These are phyloP conservation scores for Botryotinia convoluta DNA, from an alignment of 2,329 filamentous ascomycete species.

Conservation along the genomic window DNA sequence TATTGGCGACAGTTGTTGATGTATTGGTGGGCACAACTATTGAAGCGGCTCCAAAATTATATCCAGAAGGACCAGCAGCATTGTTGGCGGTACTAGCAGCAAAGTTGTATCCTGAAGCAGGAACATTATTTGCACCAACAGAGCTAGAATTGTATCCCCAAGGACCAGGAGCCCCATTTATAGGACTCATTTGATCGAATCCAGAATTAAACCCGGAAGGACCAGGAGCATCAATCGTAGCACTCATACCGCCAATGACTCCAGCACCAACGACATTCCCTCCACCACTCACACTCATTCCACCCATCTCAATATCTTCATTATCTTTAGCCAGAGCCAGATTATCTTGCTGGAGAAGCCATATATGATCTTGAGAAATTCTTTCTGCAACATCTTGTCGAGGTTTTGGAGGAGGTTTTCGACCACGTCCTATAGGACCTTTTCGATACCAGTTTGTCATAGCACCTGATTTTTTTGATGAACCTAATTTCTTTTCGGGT, in stretches of 20 bases:
- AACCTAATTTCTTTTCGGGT: background rate
- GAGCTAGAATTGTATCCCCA: background rate
- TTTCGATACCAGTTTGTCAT: conserved; percentile 14
- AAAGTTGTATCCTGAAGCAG: background rate
- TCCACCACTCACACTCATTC: background rate
- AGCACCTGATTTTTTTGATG: background rate
- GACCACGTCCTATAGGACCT: background rate
- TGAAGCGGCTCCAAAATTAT: background rate
- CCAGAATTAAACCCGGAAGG: background rate
- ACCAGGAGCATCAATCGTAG: background rate
- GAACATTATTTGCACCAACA: background rate
- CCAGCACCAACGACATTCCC: background rate
- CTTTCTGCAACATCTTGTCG: background rate
- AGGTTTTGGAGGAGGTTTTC: background rate
- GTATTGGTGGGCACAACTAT: background rate
- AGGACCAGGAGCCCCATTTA: background rate
- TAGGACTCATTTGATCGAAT: background rate
- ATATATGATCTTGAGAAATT: background rate
- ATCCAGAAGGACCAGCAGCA: background rate
- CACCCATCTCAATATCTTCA: background rate
- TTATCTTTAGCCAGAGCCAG: no score
- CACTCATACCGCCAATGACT: background rate
- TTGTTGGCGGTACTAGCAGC: background rate
- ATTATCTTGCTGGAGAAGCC: background rate
- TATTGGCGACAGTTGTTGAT: background rate